These are phyloP conservation scores for Diplodia mutila DNA, from an alignment of 2,329 filamentous ascomycete genomes.

Conservation along the genomic window DNA sequence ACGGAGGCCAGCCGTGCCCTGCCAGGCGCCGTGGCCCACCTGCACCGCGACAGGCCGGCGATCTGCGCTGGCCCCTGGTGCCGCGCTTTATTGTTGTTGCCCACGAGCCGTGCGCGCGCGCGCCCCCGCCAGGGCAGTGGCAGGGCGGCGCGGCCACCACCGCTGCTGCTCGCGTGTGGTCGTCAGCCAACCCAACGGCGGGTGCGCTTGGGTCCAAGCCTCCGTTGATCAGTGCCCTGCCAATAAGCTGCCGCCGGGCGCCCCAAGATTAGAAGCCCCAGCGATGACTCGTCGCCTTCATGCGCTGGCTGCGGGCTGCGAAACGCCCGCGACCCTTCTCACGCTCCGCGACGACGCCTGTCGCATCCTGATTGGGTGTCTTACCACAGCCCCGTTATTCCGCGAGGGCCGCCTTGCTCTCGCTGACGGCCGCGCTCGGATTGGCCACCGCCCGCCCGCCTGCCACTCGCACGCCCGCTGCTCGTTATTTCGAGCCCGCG, in stretches of 20 bases:
- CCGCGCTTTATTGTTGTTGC: not conserved
- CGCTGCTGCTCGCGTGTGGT: not conserved
- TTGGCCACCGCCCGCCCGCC: not conserved
- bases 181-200: not conserved
- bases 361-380: slow-evolving; percentile 3
- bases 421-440: not conserved
- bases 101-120: slow-evolving; percentile 16
- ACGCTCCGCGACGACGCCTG: not conserved
- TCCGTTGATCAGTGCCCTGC: not conserved
- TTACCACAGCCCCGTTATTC: not conserved
- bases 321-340: slow-evolving; percentile 20
- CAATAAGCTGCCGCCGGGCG: slow-evolving; percentile 14
- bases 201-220: not conserved
- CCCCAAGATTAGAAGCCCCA: not conserved
- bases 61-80: not conserved
- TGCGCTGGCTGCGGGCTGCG: slow-evolving; percentile 12
- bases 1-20: not conserved
- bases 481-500: not conserved
- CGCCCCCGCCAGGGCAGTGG: too few species aligned
- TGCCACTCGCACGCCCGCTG: not conserved
- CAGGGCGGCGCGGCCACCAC: not conserved
- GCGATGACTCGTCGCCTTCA: slow-evolving; percentile 21
- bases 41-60: not conserved
- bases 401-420: slow-evolving; percentile 3
- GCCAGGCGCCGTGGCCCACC: not conserved